phyloP scores from a whole-genome alignment of 331 rosid species.

The Stylosanthes scabra region DNA sequence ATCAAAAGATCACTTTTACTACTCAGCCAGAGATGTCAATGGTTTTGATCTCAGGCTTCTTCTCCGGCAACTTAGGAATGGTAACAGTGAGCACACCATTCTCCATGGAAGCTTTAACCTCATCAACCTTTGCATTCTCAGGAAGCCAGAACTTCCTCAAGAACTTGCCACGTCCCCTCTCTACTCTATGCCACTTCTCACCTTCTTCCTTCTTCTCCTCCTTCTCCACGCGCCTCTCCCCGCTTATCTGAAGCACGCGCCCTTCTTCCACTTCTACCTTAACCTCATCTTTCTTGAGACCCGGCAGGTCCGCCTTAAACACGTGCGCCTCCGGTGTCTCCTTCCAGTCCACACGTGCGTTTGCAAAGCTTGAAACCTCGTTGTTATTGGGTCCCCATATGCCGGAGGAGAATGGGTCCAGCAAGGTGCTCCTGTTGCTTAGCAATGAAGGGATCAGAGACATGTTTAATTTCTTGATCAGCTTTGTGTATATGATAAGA shows the following conservation, averaged over 20 bases:
- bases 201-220: slow-evolving; percentile 28
- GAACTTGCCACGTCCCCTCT: slow-evolving; percentile 26
- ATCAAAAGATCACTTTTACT: background rate
- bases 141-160: slow-evolving; percentile 24
- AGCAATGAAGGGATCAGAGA: slow-evolving; percentile 27
- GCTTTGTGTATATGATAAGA: too few species aligned
- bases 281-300: slow-evolving; percentile 32
- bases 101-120: slow-evolving; percentile 6
- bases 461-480: background rate
- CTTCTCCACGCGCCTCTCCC: slow-evolving; percentile 30
- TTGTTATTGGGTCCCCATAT: slow-evolving; percentile 6
- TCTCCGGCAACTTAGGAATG: slow-evolving; percentile 20
- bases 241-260: slow-evolving; percentile 15
- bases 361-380: slow-evolving; percentile 28
- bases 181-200: slow-evolving; percentile 37
- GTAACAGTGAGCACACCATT: slow-evolving; percentile 31
- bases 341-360: slow-evolving; percentile 27
- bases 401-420: slow-evolving; percentile 17
- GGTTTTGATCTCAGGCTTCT: slow-evolving; percentile 18
- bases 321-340: slow-evolving; percentile 31
- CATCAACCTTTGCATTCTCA: slow-evolving; percentile 19
- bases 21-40: slow-evolving; percentile 22
- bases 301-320: slow-evolving; percentile 26
- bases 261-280: slow-evolving; percentile 30
- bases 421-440: background rate